Evolutionary conservation across 345 rosid species (phyloP).

Genomic region (Gossypium sturtianum): DNA sequence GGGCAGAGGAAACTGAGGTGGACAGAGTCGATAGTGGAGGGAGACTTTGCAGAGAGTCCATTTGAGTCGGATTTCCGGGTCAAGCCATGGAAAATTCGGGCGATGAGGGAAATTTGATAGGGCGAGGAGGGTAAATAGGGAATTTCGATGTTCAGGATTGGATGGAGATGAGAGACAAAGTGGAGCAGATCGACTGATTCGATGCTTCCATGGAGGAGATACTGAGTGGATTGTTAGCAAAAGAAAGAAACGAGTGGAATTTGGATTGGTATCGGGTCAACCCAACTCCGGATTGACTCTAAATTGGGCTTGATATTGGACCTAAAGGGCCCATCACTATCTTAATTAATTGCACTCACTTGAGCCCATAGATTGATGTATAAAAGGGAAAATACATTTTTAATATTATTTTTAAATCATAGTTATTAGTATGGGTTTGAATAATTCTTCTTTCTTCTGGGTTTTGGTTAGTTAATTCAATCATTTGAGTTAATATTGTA

Average conservation of each 20-base stretch:
- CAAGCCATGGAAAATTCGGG: not conserved
- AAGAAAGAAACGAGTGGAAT: not conserved
- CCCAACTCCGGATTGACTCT: not conserved
- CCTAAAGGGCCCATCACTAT: not conserved
- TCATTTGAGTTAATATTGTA: too few relatives aligned
- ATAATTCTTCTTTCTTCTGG: too few relatives aligned
- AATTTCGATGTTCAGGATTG: not conserved
- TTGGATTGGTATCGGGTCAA: not conserved
- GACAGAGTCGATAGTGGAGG: constrained; percentile 48
- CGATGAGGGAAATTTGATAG: not conserved
- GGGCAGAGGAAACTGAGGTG: constrained; percentile 38
- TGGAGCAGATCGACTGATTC: not conserved
- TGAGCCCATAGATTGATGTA: too few relatives aligned
- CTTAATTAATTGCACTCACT: not conserved
- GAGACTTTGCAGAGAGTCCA: constrained; percentile 46
- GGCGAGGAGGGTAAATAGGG: not conserved
- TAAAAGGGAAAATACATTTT: too few relatives aligned
- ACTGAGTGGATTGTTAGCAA: not conserved
- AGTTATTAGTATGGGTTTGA: too few relatives aligned
- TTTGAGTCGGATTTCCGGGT: constrained; percentile 12
- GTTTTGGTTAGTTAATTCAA: too few relatives aligned
- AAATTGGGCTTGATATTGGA: not conserved
- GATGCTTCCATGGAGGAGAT: constrained; percentile 9
- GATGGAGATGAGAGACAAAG: not conserved
- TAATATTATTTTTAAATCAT: too few relatives aligned